Evolutionary conservation across 257 asterid genomes (phyloP).

Genomic region (Linaria vulgaris): DNA sequence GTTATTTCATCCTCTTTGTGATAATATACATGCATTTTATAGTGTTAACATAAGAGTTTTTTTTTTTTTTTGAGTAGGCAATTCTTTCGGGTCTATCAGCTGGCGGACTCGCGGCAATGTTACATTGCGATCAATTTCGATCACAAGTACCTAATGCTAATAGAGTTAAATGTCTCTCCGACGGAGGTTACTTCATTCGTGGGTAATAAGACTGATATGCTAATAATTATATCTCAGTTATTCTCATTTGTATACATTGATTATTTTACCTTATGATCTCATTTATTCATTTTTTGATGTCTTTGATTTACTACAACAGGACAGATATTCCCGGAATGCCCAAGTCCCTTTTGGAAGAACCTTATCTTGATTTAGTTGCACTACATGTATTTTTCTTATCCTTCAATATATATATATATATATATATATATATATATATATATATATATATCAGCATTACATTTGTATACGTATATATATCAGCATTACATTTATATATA

Average conservation of each 20-base stretch:
- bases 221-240: neutral
- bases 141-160: neutral
- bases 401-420: too few relatives aligned
- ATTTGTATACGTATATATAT: too few relatives aligned
- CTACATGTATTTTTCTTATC: neutral
- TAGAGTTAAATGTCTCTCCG: neutral
- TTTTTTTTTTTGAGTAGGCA: neutral
- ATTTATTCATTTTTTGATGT: neutral
- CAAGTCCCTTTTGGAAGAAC: neutral
- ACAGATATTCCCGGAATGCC: neutral
- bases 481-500: too few relatives aligned
- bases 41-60: too few relatives aligned
- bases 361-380: neutral
- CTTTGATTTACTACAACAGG: neutral
- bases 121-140: neutral
- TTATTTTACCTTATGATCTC: too few relatives aligned
- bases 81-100: neutral
- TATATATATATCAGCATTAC: too few relatives aligned
- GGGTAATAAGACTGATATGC: neutral
- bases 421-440: too few relatives aligned
- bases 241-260: neutral
- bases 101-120: neutral
- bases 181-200: neutral
- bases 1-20: neutral
- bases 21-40: neutral